Evolutionary conservation across 768 basidiomycete genomes (phyloP).

Genomic region (Vishniacozyma victoriae): DNA sequence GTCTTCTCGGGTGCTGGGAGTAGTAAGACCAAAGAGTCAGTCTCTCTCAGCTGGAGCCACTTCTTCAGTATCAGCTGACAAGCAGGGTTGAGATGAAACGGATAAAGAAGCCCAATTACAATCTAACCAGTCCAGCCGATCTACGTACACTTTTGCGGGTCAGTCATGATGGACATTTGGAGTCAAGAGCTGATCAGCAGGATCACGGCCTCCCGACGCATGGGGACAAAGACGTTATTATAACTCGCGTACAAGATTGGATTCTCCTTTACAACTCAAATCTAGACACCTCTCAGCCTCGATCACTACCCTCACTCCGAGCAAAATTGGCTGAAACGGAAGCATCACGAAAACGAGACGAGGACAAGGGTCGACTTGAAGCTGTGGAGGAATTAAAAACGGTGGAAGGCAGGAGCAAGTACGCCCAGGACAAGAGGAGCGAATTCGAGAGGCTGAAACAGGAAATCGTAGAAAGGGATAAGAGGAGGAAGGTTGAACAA

Average conservation of each 20-base stretch:
- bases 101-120: constrained; percentile 42
- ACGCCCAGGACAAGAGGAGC: constrained; percentile 25
- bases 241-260: constrained; percentile 37
- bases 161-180: constrained; percentile 4
- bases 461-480: constrained; percentile 32
- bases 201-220: constrained; percentile 28
- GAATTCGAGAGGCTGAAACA: constrained; percentile 34
- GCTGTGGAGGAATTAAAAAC: constrained; percentile 17
- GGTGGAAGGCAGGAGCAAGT: constrained; percentile 21
- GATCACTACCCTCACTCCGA: constrained; percentile 32
- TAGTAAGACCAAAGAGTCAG: constrained; percentile 20
- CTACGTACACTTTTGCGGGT: constrained; percentile 20
- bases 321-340: constrained; percentile 31
- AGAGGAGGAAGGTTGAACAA: constrained; percentile 5
- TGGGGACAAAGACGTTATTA: constrained; percentile 34
- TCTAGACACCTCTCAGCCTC: constrained; percentile 43
- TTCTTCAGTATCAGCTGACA: constrained; percentile 20
- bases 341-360: constrained; percentile 25
- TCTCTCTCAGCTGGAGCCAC: constrained; percentile 26
- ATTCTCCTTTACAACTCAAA: constrained; percentile 45
- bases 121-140: constrained; percentile 34
- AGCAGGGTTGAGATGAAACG: constrained; percentile 29
- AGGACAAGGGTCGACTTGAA: constrained; percentile 34
- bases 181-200: constrained; percentile 7
- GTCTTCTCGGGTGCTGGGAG: constrained; percentile 32